Evolutionary conservation across 2,329 filamentous ascomycete species (phyloP), one percentile per base, ranked within the genome.

Genomic region (Neurospora sp.): DNA sequence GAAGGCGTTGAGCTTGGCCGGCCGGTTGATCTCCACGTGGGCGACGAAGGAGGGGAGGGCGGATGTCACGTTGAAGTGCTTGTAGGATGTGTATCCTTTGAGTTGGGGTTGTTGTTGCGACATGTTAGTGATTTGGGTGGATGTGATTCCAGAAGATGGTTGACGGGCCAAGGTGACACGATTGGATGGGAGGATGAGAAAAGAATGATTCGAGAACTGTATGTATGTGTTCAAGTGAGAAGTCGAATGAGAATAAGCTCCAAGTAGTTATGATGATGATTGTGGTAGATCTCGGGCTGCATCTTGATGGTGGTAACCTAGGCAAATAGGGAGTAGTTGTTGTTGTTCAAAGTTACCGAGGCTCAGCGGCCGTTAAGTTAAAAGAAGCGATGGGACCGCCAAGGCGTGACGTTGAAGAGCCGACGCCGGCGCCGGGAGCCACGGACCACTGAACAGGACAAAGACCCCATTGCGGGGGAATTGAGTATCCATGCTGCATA

Each of bases 21-120:
- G 89, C 1, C 94, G 88, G 83, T 96, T 94, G 81, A 97, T 97
- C 81, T 97, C 91, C 71, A 98, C 91, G 79, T 97, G 93, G n/a
- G 90, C 92, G 67, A 97, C 90, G 82, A 89, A 89, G 52, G 28
- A 15, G 76, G 90, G 85, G 43, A 82, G 77, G 0, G 93, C 92
- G 58, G 89, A 89, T n/a, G 86, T 88, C 75, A 96, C 84, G 74
- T 89, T 88, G 85, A 93, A 93, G 83, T 91, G 84, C 74, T 90
- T 82, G 81, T 87, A 90, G 42, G 74, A 73, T 46, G 80, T 74
- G 78, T 87, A 86, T 68, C 78, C 79, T 23, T 70, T 13, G 19
- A 73, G 67, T 46, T 67, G 66, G 23, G 73, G 66, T 42, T 62
- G 67, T 67, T 66, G 69, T 68, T 72, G 71, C 11, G 72, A 66